Conservation (phyloP, 768 basidiomycete species). For the Amanita brunnescens region DNA sequence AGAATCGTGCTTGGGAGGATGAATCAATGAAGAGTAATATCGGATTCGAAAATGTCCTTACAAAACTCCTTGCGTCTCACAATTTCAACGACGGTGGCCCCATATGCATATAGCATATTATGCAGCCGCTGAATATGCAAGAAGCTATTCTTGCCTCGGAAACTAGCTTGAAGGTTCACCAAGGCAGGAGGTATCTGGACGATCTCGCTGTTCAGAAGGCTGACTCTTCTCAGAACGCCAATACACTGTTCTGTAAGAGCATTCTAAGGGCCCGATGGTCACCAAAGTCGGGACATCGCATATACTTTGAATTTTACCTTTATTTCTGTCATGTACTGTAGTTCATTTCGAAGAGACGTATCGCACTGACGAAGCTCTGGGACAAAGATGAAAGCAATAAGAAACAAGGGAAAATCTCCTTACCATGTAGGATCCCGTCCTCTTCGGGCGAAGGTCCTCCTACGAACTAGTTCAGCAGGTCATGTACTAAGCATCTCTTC, state of each 20-base stretch:
- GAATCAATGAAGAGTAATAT: not conserved
- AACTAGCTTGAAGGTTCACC: conserved; percentile 56
- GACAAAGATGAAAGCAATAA: not conserved
- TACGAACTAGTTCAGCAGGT: not conserved
- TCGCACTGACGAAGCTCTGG: conserved; percentile 62
- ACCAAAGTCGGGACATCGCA: conserved; percentile 8
- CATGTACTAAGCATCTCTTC: not conserved
- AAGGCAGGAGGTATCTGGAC: conserved; percentile 63
- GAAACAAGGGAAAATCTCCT: not conserved
- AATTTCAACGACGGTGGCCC: conserved; percentile 84
- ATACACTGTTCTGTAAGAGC: conserved; percentile 62
- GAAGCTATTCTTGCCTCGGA: conserved; percentile 75
- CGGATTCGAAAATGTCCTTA: conserved; percentile 22
- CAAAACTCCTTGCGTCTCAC: conserved; percentile 87
- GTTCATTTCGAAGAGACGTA: conserved; percentile 48
- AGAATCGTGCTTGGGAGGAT: conserved; percentile 51
- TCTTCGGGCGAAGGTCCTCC: conserved; percentile 39
- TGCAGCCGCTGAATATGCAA: conserved; percentile 87
- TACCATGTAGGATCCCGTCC: conserved; percentile 48
- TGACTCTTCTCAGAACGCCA: conserved; percentile 62
- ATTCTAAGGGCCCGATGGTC: conserved; percentile 40
- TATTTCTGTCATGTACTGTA: conserved; percentile 44
- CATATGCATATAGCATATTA: conserved; percentile 86
- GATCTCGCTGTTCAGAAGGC: conserved; percentile 73
- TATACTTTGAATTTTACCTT: conserved; percentile 46